These are phyloP conservation scores for Vitis rotundifolia DNA, from an alignment of 164 flowering plant genomes.

Conservation along the genomic window DNA sequence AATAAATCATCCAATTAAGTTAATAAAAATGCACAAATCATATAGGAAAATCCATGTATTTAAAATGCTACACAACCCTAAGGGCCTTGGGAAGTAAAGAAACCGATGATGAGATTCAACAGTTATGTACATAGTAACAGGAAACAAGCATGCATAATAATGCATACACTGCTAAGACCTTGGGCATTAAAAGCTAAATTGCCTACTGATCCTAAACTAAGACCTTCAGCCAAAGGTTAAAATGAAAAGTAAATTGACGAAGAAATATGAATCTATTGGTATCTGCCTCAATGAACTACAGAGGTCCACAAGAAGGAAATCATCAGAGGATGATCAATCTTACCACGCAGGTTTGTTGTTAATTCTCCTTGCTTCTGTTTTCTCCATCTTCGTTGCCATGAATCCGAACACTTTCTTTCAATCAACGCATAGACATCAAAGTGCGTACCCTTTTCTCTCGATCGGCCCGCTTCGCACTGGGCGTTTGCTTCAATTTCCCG, in stretches of 20 bases:
- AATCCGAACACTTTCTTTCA: constrained; percentile 10
- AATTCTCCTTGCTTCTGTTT: not conserved
- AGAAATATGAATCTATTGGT: not conserved
- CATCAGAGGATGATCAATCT: constrained; percentile 35
- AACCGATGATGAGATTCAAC: not conserved
- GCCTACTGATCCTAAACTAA: constrained; percentile 24
- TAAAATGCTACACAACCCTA: constrained; percentile 1
- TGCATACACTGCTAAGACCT: constrained; percentile 18
- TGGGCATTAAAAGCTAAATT: constrained; percentile 15
- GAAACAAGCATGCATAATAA: constrained; percentile 2
- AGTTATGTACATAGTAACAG: not conserved
- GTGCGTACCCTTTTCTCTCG: constrained; percentile 61
- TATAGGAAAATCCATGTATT: no score
- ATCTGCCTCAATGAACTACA: constrained; percentile 1
- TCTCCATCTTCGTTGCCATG: not conserved
- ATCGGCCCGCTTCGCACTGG: constrained; percentile 60
- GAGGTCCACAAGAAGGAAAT: constrained; percentile 8
- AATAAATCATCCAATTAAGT: no score
- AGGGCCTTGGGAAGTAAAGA: constrained; percentile 2
- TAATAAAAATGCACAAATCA: no score
- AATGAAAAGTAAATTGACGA: constrained; percentile 1
- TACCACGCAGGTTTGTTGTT: constrained; percentile 5
- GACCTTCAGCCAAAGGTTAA: constrained; percentile 24
- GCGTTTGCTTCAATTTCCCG: constrained; percentile 54
- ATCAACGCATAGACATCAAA: constrained; percentile 75